phyloP scores from a whole-genome alignment of 2,329 filamentous ascomycete species.

The Akanthomyces muscarius region DNA sequence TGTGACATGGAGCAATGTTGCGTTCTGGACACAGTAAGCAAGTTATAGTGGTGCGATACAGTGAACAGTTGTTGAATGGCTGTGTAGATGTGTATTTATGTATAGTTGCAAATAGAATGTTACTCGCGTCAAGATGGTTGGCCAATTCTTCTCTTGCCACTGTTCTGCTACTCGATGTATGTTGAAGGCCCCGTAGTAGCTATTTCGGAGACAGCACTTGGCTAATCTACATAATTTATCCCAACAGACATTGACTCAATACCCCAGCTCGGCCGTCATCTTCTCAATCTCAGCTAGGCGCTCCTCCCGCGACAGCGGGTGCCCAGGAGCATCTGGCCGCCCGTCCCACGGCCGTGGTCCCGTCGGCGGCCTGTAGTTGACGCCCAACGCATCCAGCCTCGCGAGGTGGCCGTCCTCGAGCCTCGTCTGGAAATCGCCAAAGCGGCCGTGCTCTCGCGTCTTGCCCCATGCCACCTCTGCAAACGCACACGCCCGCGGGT shows the following conservation, averaged over 20 bases:
- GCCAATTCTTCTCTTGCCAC: too few relatives aligned
- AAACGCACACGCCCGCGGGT: constrained; percentile 18
- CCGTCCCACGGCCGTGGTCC: constrained; percentile 21
- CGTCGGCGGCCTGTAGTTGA: constrained; percentile 19
- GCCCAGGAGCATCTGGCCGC: constrained; percentile 19
- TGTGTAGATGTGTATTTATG: background rate
- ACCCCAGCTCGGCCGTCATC: background rate
- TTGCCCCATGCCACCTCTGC: constrained; percentile 21
- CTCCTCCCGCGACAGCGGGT: constrained; percentile 10
- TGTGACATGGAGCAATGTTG: constrained; percentile 3
- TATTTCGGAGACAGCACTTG: background rate
- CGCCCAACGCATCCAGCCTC: constrained; percentile 18
- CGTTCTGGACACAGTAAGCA: background rate
- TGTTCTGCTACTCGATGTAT: too few relatives aligned
- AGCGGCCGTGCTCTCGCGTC: background rate
- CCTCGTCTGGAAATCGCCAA: constrained; percentile 14
- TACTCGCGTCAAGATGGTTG: background rate
- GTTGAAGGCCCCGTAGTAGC: too few relatives aligned
- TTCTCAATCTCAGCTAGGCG: background rate
- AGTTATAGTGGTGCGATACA: background rate
- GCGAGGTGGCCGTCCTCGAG: constrained; percentile 13
- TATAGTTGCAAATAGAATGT: background rate
- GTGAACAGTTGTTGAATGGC: background rate
- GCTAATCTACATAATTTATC: background rate
- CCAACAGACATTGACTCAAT: background rate